Conservation (phyloP, 192 early-diverging fungal species). For the Rhizophagus sp. region DNA sequence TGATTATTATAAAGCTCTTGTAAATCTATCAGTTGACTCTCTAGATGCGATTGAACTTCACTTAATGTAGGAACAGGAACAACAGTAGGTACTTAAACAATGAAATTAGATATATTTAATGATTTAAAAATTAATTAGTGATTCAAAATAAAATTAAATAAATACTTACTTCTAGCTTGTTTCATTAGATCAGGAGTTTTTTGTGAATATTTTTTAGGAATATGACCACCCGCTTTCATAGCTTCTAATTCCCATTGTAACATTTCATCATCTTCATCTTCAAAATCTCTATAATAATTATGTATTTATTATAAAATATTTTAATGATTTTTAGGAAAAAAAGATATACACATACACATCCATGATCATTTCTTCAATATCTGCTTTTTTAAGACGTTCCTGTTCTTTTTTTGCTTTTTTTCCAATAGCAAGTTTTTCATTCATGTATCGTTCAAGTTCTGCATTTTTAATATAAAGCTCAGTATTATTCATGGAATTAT, state of each 20-base stretch:
- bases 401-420: conserved; percentile 46
- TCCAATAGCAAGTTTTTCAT: conserved; percentile 49
- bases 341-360: conserved; percentile 41
- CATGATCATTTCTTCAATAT: conserved; percentile 52
- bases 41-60: conserved; percentile 38
- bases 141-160: neutral
- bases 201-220: neutral
- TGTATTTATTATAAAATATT: too few species aligned
- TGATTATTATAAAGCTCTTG: conserved; percentile 36
- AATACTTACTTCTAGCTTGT: conserved; percentile 2
- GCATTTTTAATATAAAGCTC: neutral
- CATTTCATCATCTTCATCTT: conserved; percentile 53
- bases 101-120: neutral
- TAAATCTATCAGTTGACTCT: conserved; percentile 34
- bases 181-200: neutral
- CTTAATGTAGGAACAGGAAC: conserved; percentile 42
- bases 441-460: conserved; percentile 55
- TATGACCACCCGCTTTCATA: conserved; percentile 52
- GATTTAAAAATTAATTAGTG: neutral
- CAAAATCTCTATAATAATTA: conserved; percentile 36
- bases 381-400: conserved; percentile 38
- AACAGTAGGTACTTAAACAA: conserved; percentile 43
- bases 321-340: too few species aligned
- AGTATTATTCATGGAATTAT: neutral
- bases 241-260: conserved; percentile 56